Conservation (phyloP, 352 stramenopile species). For the Phytopythium ostracodes region DNA sequence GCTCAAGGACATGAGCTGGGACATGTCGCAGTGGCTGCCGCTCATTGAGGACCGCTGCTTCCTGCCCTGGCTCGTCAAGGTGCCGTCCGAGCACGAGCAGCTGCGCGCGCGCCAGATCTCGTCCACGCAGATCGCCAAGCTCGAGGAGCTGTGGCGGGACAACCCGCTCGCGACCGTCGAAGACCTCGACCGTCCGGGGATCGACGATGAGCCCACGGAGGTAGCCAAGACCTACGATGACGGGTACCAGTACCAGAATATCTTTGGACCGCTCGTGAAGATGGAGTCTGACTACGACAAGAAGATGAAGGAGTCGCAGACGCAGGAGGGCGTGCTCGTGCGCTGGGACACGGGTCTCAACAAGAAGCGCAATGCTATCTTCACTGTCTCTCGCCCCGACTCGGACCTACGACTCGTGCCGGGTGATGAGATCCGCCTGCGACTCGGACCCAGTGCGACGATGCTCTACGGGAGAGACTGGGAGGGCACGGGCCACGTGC, state of each 20-base stretch:
- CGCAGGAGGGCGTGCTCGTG: conserved; percentile 91
- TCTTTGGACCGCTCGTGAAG: conserved; percentile 99
- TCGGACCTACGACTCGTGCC: conserved; percentile 91
- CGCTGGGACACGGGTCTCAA: conserved; percentile 96
- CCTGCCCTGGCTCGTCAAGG: conserved; percentile 96
- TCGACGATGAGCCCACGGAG: conserved; percentile 85
- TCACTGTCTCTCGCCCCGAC: conserved; percentile 89
- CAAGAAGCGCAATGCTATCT: conserved; percentile 96
- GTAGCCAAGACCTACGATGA: conserved; percentile 96
- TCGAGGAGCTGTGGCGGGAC: conserved; percentile 95
- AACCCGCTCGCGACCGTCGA: conserved; percentile 95
- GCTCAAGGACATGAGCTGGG: conserved; percentile 99
- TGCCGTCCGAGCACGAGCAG: conserved; percentile 89
- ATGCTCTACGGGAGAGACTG: conserved; percentile 88
- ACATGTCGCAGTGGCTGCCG: conserved; percentile 97
- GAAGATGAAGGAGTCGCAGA: conserved; percentile 98
- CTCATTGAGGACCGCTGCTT: conserved; percentile 98
- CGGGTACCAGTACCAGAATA: conserved; percentile 99
- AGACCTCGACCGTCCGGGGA: conserved; percentile 93
- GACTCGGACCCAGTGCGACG: conserved; percentile 77
- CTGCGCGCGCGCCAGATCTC: conserved; percentile 94
- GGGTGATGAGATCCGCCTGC: conserved; percentile 96
- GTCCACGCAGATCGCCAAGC: conserved; percentile 84
- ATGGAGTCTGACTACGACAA: conserved; percentile 99
- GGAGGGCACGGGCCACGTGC: conserved; percentile 94